Evolutionary conservation across 371 early-diverging fungal species (phyloP).

Genomic region (Fennellomyces sp.): DNA sequence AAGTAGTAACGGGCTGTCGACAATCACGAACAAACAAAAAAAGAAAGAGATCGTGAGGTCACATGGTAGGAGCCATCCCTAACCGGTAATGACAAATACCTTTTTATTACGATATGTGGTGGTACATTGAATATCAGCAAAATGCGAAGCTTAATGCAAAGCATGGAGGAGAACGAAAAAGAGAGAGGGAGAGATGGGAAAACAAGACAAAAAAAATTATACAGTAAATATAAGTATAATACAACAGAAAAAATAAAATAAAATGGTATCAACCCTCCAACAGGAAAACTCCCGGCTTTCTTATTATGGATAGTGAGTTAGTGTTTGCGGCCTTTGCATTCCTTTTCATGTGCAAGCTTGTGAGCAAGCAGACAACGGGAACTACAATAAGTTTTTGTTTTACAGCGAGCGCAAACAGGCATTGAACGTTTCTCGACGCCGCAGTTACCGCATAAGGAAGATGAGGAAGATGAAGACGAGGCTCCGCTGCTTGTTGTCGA

Average conservation of each 20-base stretch:
- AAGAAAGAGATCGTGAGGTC: background rate
- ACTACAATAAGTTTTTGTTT: slow-evolving; percentile 38
- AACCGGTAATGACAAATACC: background rate
- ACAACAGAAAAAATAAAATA: background rate
- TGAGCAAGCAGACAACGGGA: slow-evolving; percentile 32
- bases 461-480: slow-evolving; percentile 14
- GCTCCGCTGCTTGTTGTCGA: background rate
- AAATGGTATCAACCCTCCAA: no score
- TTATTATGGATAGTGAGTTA: no score
- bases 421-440: slow-evolving; percentile 42
- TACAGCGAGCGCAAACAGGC: slow-evolving; percentile 49
- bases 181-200: no score
- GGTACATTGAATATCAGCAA: slow-evolving; percentile 1
- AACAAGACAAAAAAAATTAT: no score
- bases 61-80: background rate
- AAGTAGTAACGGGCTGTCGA: no score
- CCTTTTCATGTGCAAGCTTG: slow-evolving; percentile 11
- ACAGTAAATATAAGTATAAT: no score
- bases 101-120: background rate
- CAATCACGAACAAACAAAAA: no score
- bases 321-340: slow-evolving; percentile 6
- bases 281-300: no score
- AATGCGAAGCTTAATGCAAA: no score
- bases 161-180: background rate
- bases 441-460: slow-evolving; percentile 35